Base-by-base conservation (phyloP, 108 stramenopile genomes). In the Aurantiochytrium sp. region DNA sequence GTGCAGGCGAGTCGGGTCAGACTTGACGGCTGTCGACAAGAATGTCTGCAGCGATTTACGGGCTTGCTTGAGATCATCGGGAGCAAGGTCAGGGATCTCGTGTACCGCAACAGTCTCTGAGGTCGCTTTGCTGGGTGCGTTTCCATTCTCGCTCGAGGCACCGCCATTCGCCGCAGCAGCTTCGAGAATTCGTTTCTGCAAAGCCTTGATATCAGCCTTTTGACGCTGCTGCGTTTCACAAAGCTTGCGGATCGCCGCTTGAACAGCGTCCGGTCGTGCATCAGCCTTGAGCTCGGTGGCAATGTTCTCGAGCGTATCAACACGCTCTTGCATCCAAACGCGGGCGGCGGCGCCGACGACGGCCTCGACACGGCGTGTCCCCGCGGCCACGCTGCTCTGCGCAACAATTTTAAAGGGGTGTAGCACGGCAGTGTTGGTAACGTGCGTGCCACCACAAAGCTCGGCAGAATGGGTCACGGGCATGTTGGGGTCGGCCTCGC, bases 371-470 rank as follows among this genome's bases (percentile, higher is more conserved):
- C 99, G 96, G 58, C 99, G 96, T 45, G 99, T 96, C n/a, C 99
- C 99, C 93, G 99, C 98, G 58, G 98, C 98, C 90, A 99, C 97
- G 60, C 97, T 97, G 59, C 95, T 96, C 93, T 99, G 98, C 59
- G 93, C 95, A 25, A 99, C 87, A 72, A 99, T 88, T 6, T 93
- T 96, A 88, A 99, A 98, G 5, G 93, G 95, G 87, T 96, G 94
- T 8, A 98, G 98, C 89, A 97, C 96, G 14, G 91, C 91, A 12
- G 99, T 99, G 91, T 98, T 99, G 88, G 92, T 93, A 60, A 99
- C 88, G 90, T 99, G 99, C 4, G 99, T 99, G 58, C 99, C 99
- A 19, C 99, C 99, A 90, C 99, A 99, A 90, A 99, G 98, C 92
- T 99, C 99, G 51, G 98, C 95, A 91, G 98, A 98, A 58, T 97